Conservation (phyloP, 1,139 yeast species). For the Kodamaea suecica region DNA sequence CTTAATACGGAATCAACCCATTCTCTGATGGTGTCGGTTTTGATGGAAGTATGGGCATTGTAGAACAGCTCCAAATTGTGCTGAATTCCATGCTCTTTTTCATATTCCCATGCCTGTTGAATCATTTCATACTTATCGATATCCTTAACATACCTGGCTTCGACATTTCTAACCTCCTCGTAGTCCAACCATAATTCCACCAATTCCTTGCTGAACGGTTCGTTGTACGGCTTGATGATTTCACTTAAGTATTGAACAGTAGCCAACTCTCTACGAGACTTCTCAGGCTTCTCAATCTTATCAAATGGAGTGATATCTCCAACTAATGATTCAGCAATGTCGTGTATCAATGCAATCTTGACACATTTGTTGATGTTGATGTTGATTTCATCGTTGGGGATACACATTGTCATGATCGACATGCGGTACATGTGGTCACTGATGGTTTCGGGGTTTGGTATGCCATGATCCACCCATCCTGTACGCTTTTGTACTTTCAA, state of each 20-base stretch:
- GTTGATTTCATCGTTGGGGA: slow-evolving; percentile 42
- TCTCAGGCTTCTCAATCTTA: slow-evolving; percentile 60
- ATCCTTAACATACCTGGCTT: slow-evolving; percentile 89
- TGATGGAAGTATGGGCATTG: slow-evolving; percentile 58
- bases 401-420: slow-evolving; percentile 78
- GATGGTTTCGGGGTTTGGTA: slow-evolving; percentile 68
- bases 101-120: slow-evolving; percentile 89
- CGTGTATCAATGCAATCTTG: slow-evolving; percentile 86
- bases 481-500: slow-evolving; percentile 83
- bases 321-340: slow-evolving; percentile 88
- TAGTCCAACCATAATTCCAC: slow-evolving; percentile 83
- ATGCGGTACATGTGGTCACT: slow-evolving; percentile 97
- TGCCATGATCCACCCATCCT: slow-evolving; percentile 85
- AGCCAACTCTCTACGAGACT: slow-evolving; percentile 75
- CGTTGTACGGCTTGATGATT: slow-evolving; percentile 63
- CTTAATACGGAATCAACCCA: slow-evolving; percentile 67
- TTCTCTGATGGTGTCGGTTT: slow-evolving; percentile 65
- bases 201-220: slow-evolving; percentile 61
- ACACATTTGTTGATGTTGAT: slow-evolving; percentile 55
- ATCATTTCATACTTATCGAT: slow-evolving; percentile 92
- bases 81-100: slow-evolving; percentile 55
- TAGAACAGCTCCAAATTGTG: slow-evolving; percentile 70
- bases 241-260: slow-evolving; percentile 68
- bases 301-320: slow-evolving; percentile 95
- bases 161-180: slow-evolving; percentile 76